Evolutionary conservation across 2,329 filamentous ascomycete genomes (phyloP), one percentile per base, ranked within the genome.

Genomic region (Trichoderma koningiopsis): DNA sequence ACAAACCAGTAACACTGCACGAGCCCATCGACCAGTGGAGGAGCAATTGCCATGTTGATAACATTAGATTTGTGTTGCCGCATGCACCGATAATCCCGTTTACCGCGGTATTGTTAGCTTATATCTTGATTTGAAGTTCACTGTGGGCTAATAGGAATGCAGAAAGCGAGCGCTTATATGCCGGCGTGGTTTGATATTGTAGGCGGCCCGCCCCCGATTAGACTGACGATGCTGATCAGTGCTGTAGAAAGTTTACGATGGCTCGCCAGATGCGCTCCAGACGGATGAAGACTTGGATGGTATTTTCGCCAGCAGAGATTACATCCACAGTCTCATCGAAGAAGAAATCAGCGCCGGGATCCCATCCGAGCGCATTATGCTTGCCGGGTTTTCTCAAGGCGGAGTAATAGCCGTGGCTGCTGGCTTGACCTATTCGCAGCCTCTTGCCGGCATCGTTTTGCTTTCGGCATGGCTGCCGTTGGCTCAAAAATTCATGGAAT

Each of bases 21-120:
- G 89, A 88, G 68, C 87, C 96, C 22, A 93, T 96, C 40, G 90
- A 97, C 83, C 94, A 94, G 80, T 97, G 92, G 91, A 89, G 93
- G 67, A 86, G 90, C 40, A 87, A 92, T 59, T 87, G 89, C 78
- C 90, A 91, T 76, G 92, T 98, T 72, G 88, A 94, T 70, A 92
- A 97, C 81, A 92, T 97, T 78, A 92, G 95, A 77, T 98, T 98
- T 80, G 88, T 99, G 76, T 91, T 99, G 79, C 96, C 96, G 19
- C 92, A 97, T 82, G 96, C 96, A 37, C 94, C 95, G 5, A 82
- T 81, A 43, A 96, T 97, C 66, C 93, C 94, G 31, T 93, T 97
- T 77, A 95, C 93, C 19, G 84, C 80, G 70, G 80, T 81, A 68
- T 71, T 58, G 3, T n/a, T 68, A 19, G 4, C 16, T 47, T 3